Evolutionary conservation across 2,329 filamentous ascomycete species (phyloP).

Genomic region (Penicillium griseofulvum): DNA sequence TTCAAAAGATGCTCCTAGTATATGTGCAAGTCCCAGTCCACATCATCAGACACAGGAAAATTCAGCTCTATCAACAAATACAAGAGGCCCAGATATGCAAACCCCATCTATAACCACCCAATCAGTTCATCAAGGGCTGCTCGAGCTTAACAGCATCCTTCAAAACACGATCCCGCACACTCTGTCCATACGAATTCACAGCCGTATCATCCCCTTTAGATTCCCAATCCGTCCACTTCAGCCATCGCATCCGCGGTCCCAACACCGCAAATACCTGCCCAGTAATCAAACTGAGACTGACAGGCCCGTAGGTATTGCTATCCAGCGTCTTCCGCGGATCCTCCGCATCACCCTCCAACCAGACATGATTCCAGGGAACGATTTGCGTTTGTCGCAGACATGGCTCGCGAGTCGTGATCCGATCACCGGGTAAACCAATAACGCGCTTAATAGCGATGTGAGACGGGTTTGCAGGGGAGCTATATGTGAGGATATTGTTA

Average conservation of each 20-base stretch:
- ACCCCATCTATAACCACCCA: background rate
- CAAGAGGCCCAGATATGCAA: background rate
- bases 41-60: background rate
- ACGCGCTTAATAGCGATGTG: slow-evolving; percentile 76
- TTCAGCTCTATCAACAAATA: slow-evolving; percentile 7
- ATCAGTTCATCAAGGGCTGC: slow-evolving; percentile 24
- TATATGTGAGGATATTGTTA: slow-evolving; percentile 33
- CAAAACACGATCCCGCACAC: slow-evolving; percentile 36
- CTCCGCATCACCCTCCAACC: slow-evolving; percentile 85
- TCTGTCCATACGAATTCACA: slow-evolving; percentile 33
- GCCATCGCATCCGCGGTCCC: slow-evolving; percentile 54
- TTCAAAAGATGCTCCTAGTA: slow-evolving; percentile 3
- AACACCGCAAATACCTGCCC: slow-evolving; percentile 72
- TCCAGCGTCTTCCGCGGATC: slow-evolving; percentile 68
- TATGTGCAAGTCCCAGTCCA: slow-evolving; percentile 10
- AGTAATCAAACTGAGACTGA: slow-evolving; percentile 70
- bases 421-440: slow-evolving; percentile 75
- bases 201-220: slow-evolving; percentile 17
- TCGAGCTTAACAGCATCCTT: slow-evolving; percentile 40
- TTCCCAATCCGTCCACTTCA: slow-evolving; percentile 42
- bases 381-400: slow-evolving; percentile 54
- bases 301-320: slow-evolving; percentile 87
- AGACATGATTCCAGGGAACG: slow-evolving; percentile 82
- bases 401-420: slow-evolving; percentile 63
- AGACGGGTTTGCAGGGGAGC: slow-evolving; percentile 69